Conservation (phyloP, 768 basidiomycete species). For the Tephrocybe sp. region DNA sequence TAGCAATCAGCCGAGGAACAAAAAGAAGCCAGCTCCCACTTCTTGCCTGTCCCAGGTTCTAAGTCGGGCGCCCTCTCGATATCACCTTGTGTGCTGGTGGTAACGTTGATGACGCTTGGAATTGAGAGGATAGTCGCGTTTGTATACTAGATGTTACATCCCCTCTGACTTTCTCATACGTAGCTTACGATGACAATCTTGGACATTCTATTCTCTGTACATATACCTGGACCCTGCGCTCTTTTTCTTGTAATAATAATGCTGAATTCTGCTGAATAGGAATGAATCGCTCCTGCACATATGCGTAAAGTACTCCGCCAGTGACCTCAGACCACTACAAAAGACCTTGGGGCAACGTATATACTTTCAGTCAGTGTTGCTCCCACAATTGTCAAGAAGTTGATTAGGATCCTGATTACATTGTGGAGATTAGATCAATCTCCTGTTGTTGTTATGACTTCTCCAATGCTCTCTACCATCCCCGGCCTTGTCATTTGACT, state of each 20-base stretch:
- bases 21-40: constrained; percentile 37
- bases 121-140: constrained; percentile 3
- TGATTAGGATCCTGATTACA: no score
- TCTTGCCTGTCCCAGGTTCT: constrained; percentile 62
- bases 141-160: background rate
- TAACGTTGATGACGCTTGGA: constrained; percentile 17
- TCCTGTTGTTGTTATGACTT: no score
- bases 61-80: constrained; percentile 30
- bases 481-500: no score
- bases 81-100: constrained; percentile 24
- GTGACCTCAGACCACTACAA: no score
- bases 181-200: background rate
- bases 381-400: no score
- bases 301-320: no score
- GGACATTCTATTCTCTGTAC: background rate
- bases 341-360: no score
- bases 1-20: constrained; percentile 55
- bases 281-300: no score
- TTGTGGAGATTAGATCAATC: no score
- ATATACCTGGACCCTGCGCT: background rate
- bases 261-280: background rate
- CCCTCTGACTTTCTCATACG: background rate
- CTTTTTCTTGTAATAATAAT: background rate
- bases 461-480: no score
- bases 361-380: no score